phyloP scores from a whole-genome alignment of 768 basidiomycete genomes.

The Tylopilus rubrobrunneus region DNA sequence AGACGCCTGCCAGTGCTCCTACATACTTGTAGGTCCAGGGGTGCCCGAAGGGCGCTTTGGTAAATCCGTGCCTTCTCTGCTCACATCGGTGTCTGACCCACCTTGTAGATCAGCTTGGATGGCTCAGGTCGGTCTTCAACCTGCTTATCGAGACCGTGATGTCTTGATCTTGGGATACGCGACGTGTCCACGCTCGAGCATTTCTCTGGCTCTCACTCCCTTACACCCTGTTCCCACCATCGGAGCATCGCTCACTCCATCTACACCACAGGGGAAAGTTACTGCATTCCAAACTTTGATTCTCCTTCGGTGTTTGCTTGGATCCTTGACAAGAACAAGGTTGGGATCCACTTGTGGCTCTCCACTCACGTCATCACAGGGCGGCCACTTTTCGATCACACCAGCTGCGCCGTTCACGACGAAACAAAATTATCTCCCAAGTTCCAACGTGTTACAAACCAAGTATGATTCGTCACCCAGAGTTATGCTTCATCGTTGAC shows the following conservation, averaged over 20 bases:
- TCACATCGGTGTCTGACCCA: conserved; percentile 3
- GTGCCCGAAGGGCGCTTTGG: no score
- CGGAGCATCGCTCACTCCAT: conserved; percentile 1
- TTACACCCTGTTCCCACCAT: not conserved
- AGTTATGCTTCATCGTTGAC: not conserved
- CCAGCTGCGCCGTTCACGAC: conserved; percentile 65
- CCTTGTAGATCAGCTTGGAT: conserved; percentile 61
- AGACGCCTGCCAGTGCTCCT: no score
- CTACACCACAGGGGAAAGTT: conserved; percentile 67
- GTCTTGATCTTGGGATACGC: not conserved
- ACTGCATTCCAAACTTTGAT: conserved; percentile 91
- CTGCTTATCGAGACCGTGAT: not conserved
- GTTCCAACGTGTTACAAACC: conserved; percentile 82
- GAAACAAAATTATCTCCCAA: conserved; percentile 81
- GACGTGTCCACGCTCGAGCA: not conserved
- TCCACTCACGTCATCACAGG: conserved; percentile 36
- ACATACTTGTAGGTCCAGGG: no score
- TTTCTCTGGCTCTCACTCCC: not conserved
- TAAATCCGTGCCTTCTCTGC: conserved; percentile 22
- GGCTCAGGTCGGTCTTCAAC: conserved; percentile 60
- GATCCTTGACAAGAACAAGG: conserved; percentile 81
- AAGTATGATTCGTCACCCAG: conserved; percentile 40
- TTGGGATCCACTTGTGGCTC: conserved; percentile 7
- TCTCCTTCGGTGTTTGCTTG: conserved; percentile 90
- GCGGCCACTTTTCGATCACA: conserved; percentile 89